phyloP scores from a whole-genome alignment of 2,329 filamentous ascomycete genomes.

The Penicillium oxalicum region DNA sequence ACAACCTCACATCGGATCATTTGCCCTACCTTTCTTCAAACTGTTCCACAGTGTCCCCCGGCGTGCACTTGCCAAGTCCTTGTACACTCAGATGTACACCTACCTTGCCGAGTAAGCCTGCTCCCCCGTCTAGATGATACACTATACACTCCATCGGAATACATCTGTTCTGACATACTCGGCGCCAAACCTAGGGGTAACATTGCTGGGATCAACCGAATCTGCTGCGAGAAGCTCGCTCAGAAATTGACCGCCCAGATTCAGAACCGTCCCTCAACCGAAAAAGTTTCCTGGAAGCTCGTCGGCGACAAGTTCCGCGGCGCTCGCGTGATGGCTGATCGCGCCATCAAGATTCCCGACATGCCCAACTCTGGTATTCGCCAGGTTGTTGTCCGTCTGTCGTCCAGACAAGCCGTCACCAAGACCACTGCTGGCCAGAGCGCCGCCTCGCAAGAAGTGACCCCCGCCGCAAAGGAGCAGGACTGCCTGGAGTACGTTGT shows the following conservation, averaged over 20 bases:
- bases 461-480: slow-evolving; percentile 32
- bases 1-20: slow-evolving; percentile 20
- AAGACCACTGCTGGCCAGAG: slow-evolving; percentile 11
- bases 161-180: not conserved
- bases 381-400: slow-evolving; percentile 37
- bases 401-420: slow-evolving; percentile 33
- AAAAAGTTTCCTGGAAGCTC: slow-evolving; percentile 32
- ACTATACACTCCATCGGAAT: not conserved
- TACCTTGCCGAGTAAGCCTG: slow-evolving; percentile 41
- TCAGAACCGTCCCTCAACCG: slow-evolving; percentile 26
- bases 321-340: slow-evolving; percentile 38
- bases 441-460: not conserved
- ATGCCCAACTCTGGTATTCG: slow-evolving; percentile 34
- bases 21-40: slow-evolving; percentile 15
- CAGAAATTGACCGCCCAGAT: slow-evolving; percentile 32
- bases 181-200: slow-evolving; percentile 26
- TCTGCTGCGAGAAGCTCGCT: slow-evolving; percentile 37
- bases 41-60: slow-evolving; percentile 24
- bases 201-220: slow-evolving; percentile 27
- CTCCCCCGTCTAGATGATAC: not conserved
- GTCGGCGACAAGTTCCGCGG: slow-evolving; percentile 34
- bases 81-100: slow-evolving; percentile 45
- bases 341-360: slow-evolving; percentile 37
- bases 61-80: slow-evolving; percentile 30
- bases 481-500: slow-evolving; percentile 48